Conservation (phyloP, 208 protist genomes). For the Trypanosoma melophagium region DNA sequence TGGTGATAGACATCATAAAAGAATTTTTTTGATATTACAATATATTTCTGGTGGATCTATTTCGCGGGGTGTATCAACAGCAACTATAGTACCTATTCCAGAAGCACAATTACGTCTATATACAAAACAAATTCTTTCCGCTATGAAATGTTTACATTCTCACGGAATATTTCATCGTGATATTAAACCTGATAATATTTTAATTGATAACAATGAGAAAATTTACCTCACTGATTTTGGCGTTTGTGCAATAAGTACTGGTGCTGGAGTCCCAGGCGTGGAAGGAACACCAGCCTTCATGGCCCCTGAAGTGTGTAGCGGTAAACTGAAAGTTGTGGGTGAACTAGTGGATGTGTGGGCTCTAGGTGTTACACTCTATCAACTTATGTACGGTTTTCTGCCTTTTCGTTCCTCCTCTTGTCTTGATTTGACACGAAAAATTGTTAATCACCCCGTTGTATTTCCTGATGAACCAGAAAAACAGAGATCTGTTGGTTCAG, state of each 20-base stretch:
- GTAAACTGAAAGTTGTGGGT: slow-evolving; percentile 29
- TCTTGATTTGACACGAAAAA: slow-evolving; percentile 30
- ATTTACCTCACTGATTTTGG: slow-evolving; percentile 59
- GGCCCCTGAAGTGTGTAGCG: slow-evolving; percentile 43
- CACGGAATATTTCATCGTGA: slow-evolving; percentile 49
- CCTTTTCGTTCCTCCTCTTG: slow-evolving; percentile 39
- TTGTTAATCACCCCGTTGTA: slow-evolving; percentile 31
- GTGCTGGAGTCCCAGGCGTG: slow-evolving; percentile 30
- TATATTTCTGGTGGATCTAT: slow-evolving; percentile 61
- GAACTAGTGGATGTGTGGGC: slow-evolving; percentile 56
- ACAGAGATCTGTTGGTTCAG: no score
- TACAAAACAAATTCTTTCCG: slow-evolving; percentile 34
- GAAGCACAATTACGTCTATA: slow-evolving; percentile 26
- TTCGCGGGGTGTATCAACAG: slow-evolving; percentile 15
- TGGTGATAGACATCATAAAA: slow-evolving; percentile 67
- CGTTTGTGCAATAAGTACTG: slow-evolving; percentile 35
- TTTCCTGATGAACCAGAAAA: slow-evolving; percentile 41
- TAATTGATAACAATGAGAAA: slow-evolving; percentile 33
- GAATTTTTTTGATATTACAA: slow-evolving; percentile 81
- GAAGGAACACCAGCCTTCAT: slow-evolving; percentile 65
- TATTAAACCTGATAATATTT: slow-evolving; percentile 69
- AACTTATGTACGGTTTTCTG: slow-evolving; percentile 44
- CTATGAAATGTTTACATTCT: slow-evolving; percentile 44
- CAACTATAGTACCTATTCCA: slow-evolving; percentile 31
- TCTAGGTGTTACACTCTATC: slow-evolving; percentile 62